phyloP scores from a whole-genome alignment of 257 asterid genomes.

The Lithospermum erythrorhizon region DNA sequence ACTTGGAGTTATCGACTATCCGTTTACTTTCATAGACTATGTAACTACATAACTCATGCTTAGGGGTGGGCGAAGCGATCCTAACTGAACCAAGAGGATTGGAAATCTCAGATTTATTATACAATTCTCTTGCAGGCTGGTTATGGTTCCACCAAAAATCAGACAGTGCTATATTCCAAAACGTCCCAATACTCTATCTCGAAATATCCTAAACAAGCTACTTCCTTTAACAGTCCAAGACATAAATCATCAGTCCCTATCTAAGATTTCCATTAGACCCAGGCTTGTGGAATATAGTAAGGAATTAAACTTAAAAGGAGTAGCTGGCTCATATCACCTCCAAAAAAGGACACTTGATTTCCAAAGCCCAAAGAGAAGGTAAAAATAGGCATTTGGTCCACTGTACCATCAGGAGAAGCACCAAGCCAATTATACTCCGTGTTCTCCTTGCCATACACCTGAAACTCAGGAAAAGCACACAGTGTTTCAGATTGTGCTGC shows the following conservation, averaged over 20 bases:
- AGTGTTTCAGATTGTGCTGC: constrained; percentile 54
- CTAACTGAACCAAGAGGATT: constrained; percentile 46
- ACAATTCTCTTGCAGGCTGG: constrained; percentile 64
- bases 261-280: constrained; percentile 84
- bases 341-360: constrained; percentile 71
- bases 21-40: constrained; percentile 47
- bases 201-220: constrained; percentile 60
- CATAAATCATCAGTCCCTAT: constrained; percentile 80
- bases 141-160: constrained; percentile 97
- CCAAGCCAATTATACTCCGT: constrained; percentile 56
- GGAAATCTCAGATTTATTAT: constrained; percentile 23
- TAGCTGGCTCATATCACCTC: constrained; percentile 39
- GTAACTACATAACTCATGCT: constrained; percentile 33
- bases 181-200: constrained; percentile 53
- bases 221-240: constrained; percentile 73
- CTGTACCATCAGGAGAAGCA: constrained; percentile 78
- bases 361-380: constrained; percentile 58
- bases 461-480: constrained; percentile 43
- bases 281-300: constrained; percentile 82
- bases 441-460: constrained; percentile 30
- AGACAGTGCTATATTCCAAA: constrained; percentile 47
- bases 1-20: constrained; percentile 36
- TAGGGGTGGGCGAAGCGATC: constrained; percentile 42
- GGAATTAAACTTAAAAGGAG: constrained; percentile 70
- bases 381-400: constrained; percentile 32